Evolutionary conservation across 768 basidiomycete species (phyloP), one percentile per base, ranked within the genome.

Genomic region (Fistulinella prunicolor): DNA sequence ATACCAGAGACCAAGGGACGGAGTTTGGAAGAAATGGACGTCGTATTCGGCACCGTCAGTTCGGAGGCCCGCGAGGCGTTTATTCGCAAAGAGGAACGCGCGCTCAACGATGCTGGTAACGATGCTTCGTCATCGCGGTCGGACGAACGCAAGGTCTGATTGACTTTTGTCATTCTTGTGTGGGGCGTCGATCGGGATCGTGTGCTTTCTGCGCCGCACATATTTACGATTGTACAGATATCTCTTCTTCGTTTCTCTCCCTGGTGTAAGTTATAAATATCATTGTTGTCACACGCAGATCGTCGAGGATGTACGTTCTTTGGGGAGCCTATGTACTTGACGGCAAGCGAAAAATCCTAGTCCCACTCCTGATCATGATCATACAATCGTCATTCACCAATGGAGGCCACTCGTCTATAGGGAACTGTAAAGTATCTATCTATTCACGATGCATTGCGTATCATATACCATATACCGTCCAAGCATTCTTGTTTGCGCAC

Each of bases 1-100:
- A 76, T 84, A 44, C 82, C 81, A 0, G 82, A 83, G 61, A 83
- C 82, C 14, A 81, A 82, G 55, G 80, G 80, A 4, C 75, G 72
- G 40, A 73, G 71, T 43, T 57, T 80, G 43, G 77, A 80, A 53
- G 77, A 79, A 56, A 79, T 79, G 78, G 78, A 79, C 55, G 62
- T 79, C 56, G 64, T 80, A 48, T 80, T 80, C 53, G 87, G 86
- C 5, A 51, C 83, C 0, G 74, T 88, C 28, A 70, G 71, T 16
- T 70, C 67, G 9, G 82, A 82, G 50, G 57, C 77, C 45, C 80
- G 85, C 40, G 70, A 73, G 36, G 74, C 69, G 0, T 72, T 80
- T 47, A 81, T 89, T 54, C 65, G 62, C 37, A 71, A 64, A 57
- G 71, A 73, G 23, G 73, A 80, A 54, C 68, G 65, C 47, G 62